Base-by-base conservation (phyloP, 768 basidiomycete species). In the Trametes cingulata region DNA sequence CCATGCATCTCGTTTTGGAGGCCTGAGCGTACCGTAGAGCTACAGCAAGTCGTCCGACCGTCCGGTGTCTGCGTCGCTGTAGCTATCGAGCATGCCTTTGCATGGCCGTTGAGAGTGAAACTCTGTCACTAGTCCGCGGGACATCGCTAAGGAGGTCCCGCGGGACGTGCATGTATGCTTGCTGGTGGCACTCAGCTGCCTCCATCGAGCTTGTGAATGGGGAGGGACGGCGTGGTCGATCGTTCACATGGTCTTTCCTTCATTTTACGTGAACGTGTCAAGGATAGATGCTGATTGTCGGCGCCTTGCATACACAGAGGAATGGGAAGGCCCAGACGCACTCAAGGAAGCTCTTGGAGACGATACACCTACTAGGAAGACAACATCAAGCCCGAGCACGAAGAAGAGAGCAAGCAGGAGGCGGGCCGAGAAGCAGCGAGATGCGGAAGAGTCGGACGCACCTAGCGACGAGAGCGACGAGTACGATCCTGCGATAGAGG, bases 291-390 rank as follows among this genome's bases (percentile, higher is more conserved):
- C 56, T 56, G 61, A 70, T 75, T 73, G 65, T 72, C 67, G 58
- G 67, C 56, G 64, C 67, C 62, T 55, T 57, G 12, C 69, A 55
- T 61, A 71, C 59, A 42, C 72, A 92, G 90, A 85, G 85, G 72
- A 80, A 64, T 92, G 88, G 88, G 90, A 93, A 69, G 87, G 84
- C 0, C 74, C 78, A 25, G 84, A 85, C 19, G 83, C 81, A 4
- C 62, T 86, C 43, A 83, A 88, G 62, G 81, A 70, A 67, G 65
- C 47, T 39, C 64, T 35, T 6, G 22, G 27, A 6, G 36, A 51
- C 17, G 36, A 43, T 12, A 7, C 22, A 24, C 14, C 41, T 14
- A 25, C 22, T 0, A 42, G 22, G n/a, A 57, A 43, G 12, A 10
- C 49, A 1, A 25, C 52, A 3, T 35, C 60, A n/a, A 51, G 43